These are phyloP conservation scores for Colletotrichum cuscutae DNA, from an alignment of 2,329 filamentous ascomycete genomes.

Conservation along the genomic window DNA sequence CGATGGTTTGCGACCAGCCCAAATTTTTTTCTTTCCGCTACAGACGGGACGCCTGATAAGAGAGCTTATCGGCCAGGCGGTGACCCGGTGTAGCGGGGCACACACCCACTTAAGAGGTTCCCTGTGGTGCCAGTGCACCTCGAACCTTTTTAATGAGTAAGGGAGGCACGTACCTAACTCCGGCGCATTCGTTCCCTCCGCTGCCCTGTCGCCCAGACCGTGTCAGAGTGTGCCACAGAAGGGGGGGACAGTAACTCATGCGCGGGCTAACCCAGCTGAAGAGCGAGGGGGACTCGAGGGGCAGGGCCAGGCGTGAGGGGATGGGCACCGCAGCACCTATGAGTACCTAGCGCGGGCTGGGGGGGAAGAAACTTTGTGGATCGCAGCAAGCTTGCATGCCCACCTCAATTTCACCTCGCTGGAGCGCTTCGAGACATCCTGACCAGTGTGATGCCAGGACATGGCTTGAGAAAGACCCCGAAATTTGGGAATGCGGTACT, in stretches of 20 bases:
- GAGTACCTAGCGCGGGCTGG: slow-evolving; percentile 6
- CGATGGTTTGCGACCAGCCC: background rate
- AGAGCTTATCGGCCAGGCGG: slow-evolving; percentile 19
- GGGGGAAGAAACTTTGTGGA: slow-evolving; percentile 31
- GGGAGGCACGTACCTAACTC: background rate
- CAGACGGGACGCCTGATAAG: slow-evolving; percentile 8
- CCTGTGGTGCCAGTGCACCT: background rate
- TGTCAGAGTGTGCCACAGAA: background rate
- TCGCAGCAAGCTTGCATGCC: slow-evolving; percentile 25
- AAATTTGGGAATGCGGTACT: background rate
- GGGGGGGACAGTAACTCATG: background rate
- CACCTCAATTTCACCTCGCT: slow-evolving; percentile 13
- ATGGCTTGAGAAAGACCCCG: background rate
- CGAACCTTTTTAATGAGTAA: background rate
- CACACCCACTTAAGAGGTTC: background rate
- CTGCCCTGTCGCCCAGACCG: background rate
- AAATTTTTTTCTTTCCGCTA: background rate
- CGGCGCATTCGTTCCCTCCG: background rate
- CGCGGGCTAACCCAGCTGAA: background rate
- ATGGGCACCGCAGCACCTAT: background rate
- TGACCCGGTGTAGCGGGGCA: background rate
- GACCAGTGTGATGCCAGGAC: background rate
- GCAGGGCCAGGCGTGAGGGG: background rate
- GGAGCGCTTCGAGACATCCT: background rate
- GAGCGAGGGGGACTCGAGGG: background rate